phyloP scores from a whole-genome alignment of 345 rosid genomes.

The Eutrema japonicum region DNA sequence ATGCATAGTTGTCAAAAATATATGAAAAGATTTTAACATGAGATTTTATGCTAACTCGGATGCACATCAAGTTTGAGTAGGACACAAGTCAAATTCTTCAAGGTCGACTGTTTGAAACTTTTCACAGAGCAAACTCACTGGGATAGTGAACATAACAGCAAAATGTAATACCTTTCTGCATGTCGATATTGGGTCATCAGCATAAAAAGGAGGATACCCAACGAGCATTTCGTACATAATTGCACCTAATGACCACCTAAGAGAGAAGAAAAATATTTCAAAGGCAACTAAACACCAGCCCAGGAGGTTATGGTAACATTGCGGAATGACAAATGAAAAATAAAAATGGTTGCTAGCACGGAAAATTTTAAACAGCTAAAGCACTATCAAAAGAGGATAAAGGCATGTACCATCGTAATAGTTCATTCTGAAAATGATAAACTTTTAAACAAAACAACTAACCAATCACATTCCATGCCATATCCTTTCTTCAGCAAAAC shows the following conservation, averaged over 20 bases:
- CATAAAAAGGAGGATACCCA: conserved; percentile 96
- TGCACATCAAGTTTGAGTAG: not conserved
- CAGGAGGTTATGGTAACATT: conserved; percentile 13
- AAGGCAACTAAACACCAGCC: conserved; percentile 14
- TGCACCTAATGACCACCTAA: conserved; percentile 98
- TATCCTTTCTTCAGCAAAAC: conserved; percentile 95
- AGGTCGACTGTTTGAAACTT: not conserved
- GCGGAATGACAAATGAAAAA: conserved; percentile 29
- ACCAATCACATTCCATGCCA: conserved; percentile 99
- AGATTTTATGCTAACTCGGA: conserved; percentile 8
- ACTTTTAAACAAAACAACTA: conserved; percentile 44
- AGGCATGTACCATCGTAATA: conserved; percentile 11
- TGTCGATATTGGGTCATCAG: conserved; percentile 89
- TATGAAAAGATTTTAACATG: not conserved
- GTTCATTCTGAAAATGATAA: conserved; percentile 22
- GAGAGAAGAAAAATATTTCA: conserved; percentile 28
- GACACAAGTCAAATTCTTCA: conserved; percentile 24
- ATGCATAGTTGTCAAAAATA: conserved; percentile 9
- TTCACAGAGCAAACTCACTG: conserved; percentile 16
- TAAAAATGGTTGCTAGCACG: conserved; percentile 19
- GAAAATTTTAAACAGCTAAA: conserved; percentile 6
- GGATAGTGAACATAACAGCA: conserved; percentile 33
- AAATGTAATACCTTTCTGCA: conserved; percentile 76
- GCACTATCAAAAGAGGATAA: not conserved
- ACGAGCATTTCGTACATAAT: conserved; percentile 98